Base-by-base conservation (phyloP, 1,284 basidiomycete genomes). In the Singerocomus inundabilis region DNA sequence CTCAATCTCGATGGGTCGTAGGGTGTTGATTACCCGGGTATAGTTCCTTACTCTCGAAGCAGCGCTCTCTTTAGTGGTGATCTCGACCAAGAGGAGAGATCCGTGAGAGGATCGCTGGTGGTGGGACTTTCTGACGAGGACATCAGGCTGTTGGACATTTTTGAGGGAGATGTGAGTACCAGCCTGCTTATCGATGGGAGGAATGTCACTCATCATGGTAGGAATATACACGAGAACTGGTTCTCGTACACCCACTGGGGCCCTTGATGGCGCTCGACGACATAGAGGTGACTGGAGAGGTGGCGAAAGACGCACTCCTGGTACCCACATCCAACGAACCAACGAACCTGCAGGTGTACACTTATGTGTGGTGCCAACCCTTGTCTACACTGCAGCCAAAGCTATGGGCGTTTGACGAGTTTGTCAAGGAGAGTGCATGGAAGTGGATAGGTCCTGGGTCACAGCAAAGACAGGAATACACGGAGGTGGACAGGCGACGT, bases 401-500 rank as follows among this genome's bases (percentile, higher is more conserved):
- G 18, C 68, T 89, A 2, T 96, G 93, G 93, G 80, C 81, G 15
- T 93, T 83, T 61, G 82, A 81, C 12, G 79, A 81, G 7, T 92
- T 93, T 57, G 75, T 91, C 26, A 67, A 70, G 57, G 75, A 84
- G 42, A 85, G 80, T 53, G 81, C 85, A 3, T 81, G 79, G 76
- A 85, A 84, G 53, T 92, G 89, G 89, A 75, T 87, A 38, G 80
- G 77, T 0, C 31, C 57, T 8, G 66, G 47, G 5, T 61, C 66
- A 7, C 53, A 46, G 1, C 56, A 58, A 1, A 70, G 72, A 9
- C 56, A 68, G 34, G 70, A 76, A 34, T 81, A 79, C 52, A 59
- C 56, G 5, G 76, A 80, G 51, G 76, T 83, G 7, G 80, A 80
- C 53, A 67, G 57, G 53, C 67, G 64, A 32, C 60, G 57, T 36